These are phyloP conservation scores for Beta macrorhiza DNA, from an alignment of 179 eudicot species.

Conservation along the genomic window DNA sequence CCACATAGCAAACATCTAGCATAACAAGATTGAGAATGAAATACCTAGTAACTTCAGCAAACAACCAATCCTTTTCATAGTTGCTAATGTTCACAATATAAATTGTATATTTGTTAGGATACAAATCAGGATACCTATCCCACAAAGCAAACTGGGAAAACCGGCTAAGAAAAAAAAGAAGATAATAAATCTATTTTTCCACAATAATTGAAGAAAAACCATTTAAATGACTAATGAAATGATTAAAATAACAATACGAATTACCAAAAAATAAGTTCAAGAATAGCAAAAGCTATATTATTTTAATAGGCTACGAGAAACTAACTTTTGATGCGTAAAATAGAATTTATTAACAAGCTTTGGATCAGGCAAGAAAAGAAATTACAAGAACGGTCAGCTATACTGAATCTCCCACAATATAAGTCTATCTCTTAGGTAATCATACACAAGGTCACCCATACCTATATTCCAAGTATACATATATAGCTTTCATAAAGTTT, in stretches of 20 bases:
- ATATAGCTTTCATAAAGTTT: constrained; percentile 3
- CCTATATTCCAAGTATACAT: constrained; percentile 24
- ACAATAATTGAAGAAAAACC: too few relatives aligned
- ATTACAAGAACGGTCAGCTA: constrained; percentile 86
- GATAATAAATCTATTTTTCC: background rate
- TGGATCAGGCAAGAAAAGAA: constrained; percentile 76
- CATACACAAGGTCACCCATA: constrained; percentile 68
- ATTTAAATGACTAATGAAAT: too few relatives aligned
- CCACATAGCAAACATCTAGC: too few relatives aligned
- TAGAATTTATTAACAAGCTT: constrained; percentile 58
- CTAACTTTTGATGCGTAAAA: constrained; percentile 41
- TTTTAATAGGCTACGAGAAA: background rate
- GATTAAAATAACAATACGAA: too few relatives aligned
- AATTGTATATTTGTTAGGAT: constrained; percentile 70
- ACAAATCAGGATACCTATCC: constrained; percentile 76
- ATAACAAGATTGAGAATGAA: too few relatives aligned
- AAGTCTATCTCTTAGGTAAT: constrained; percentile 93
- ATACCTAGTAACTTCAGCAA: constrained; percentile 80
- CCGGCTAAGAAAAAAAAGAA: constrained; percentile 36
- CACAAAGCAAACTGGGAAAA: constrained; percentile 92
- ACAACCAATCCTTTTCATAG: constrained; percentile 83
- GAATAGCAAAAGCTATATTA: background rate
- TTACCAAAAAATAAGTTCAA: background rate
- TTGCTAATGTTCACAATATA: constrained; percentile 66
- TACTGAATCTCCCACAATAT: constrained; percentile 89